A percentile compares a stretch with the other conserved stretches of the same genome.
phyloP scores from a whole-genome alignment of 2,329 filamentous ascomycete genomes.

The Colletotrichum sp. region DNA sequence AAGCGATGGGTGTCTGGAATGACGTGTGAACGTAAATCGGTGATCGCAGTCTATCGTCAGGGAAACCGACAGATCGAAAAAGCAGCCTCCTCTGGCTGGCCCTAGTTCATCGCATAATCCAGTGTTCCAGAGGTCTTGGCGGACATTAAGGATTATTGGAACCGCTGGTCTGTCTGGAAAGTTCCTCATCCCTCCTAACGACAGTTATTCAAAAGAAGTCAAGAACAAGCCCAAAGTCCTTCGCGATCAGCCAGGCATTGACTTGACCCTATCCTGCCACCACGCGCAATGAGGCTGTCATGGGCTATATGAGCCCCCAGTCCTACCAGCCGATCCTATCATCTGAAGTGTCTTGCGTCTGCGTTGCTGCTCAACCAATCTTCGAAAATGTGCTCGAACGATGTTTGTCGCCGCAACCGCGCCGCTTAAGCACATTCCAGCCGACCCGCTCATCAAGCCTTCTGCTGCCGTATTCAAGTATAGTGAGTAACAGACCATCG shows the following conservation, averaged over 20 bases:
- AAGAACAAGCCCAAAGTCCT: neutral
- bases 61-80: neutral
- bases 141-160: neutral
- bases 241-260: neutral
- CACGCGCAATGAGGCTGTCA: neutral
- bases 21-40: neutral
- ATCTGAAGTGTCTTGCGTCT: neutral
- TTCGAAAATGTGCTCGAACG: neutral
- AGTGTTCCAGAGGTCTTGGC: neutral
- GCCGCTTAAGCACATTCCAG: neutral
- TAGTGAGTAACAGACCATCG: rapidly evolving
- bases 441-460: neutral
- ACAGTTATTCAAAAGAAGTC: neutral
- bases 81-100: neutral
- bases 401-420: neutral
- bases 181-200: neutral
- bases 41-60: neutral
- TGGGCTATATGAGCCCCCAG: neutral
- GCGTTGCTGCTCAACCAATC: neutral
- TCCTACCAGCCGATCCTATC: neutral
- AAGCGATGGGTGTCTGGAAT: neutral
- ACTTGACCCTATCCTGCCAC: neutral
- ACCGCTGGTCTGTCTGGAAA: neutral
- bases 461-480: neutral
- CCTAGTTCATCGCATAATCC: conserved; percentile 7